These are phyloP conservation scores for Gymnopilus dilepis DNA, from an alignment of 768 basidiomycete species.

Conservation along the genomic window DNA sequence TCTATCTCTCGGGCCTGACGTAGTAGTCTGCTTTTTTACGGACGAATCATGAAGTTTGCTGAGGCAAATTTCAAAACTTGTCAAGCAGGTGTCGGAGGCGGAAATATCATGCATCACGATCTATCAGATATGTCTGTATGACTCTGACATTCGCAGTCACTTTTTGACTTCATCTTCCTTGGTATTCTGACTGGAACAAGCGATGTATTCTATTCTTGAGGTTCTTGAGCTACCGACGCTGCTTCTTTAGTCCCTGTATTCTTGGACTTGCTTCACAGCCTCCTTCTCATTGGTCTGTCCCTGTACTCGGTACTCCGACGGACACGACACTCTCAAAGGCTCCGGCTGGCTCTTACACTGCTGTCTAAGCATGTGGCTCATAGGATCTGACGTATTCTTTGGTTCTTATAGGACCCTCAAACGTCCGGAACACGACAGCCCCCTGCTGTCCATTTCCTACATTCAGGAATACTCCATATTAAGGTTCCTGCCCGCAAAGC, in stretches of 20 bases:
- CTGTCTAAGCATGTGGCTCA: neutral
- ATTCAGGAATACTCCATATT: neutral
- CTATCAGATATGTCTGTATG: constrained; percentile 2
- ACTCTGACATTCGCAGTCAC: constrained; percentile 1
- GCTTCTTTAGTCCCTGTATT: neutral
- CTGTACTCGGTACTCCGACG: constrained; percentile 1
- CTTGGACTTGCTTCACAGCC: constrained; percentile 1
- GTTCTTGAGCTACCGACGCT: neutral
- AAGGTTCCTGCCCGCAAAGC: neutral
- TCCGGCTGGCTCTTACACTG: neutral
- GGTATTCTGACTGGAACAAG: neutral
- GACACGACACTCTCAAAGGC: constrained; percentile 2
- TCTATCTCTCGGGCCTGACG: too few relatives aligned
- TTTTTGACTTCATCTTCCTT: neutral
- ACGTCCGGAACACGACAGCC: neutral
- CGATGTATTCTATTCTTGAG: neutral
- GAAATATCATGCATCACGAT: neutral
- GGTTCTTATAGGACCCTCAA: neutral
- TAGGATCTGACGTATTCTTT: neutral
- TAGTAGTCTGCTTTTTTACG: too few relatives aligned
- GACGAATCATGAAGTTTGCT: too few relatives aligned
- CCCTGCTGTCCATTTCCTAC: neutral
- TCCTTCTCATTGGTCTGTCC: neutral
- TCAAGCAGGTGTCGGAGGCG: too few relatives aligned
- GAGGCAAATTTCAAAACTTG: too few relatives aligned